Base-by-base conservation (phyloP, 2,329 filamentous ascomycete species). In the Pyricularia sp. region DNA sequence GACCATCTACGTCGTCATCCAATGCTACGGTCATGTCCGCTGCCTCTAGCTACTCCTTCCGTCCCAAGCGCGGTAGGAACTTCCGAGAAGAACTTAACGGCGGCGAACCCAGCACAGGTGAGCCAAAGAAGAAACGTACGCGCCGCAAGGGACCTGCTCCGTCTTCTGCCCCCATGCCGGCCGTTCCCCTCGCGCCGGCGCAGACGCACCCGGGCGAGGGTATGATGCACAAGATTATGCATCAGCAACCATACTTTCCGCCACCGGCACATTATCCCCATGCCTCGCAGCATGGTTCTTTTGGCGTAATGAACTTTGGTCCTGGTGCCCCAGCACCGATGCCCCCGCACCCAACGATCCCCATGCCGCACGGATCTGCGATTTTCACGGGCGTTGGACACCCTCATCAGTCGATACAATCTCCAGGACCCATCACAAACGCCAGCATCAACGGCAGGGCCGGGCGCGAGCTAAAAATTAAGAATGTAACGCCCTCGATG, bases 31-130 rank as follows among this genome's bases (percentile, higher is more conserved):
- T 75, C 2, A 78, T 79, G 44, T 83, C 81, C 1, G 75, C 73
- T 4, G 79, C 80, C 63, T 83, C 82, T 0, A 78, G 75, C 5
- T 82, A 82, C 69, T 82, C 82, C 0, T 78, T 84, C 67, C 77
- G 82, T 4, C 81, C 82, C 31, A 84, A 84, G 71, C 77, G 81
- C 9, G 81, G 81, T 69, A 82, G 82, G 69, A 79, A 81, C 62
- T 84, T 82, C 74, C 76, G 78, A 1, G 78, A 82, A 4, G 78
- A 79, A 60, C 79, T 75, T 1, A 74, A 74, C 16, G 77, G 77
- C 19, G 73, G 72, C 13, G 67, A 72, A 4, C 75, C 76, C 40
- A 73, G 73, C 0, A 72, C 73, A 44, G 62, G 57, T 10, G 66
- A 68, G 9, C 66, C 70, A 28, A 73, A 73, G 69, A 73, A 71